Evolutionary conservation across 1,284 basidiomycete genomes (phyloP).

Genomic region (Ustilago curta): DNA sequence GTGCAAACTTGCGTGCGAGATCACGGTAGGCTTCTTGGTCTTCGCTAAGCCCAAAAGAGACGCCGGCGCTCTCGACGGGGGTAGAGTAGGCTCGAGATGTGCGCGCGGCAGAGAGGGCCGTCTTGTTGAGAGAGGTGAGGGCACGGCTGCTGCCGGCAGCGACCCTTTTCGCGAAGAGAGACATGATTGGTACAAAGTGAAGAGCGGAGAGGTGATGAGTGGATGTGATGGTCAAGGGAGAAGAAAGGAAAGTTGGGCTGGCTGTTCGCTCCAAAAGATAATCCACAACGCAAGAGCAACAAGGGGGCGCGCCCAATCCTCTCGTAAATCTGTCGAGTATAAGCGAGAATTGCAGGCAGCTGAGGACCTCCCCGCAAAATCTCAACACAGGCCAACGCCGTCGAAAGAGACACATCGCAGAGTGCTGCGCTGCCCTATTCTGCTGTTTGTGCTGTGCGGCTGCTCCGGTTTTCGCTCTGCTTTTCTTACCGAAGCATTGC

Average conservation of each 20-base stretch:
- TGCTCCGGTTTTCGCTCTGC: conserved; percentile 19
- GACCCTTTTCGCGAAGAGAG: conserved; percentile 38
- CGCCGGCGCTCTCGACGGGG: conserved; percentile 38
- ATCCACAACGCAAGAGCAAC: too few relatives aligned
- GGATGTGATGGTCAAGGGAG: not conserved
- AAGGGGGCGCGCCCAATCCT: not conserved
- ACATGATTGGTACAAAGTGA: conserved; percentile 19
- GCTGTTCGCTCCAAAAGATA: not conserved
- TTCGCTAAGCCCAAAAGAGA: conserved; percentile 67
- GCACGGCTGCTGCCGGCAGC: conserved; percentile 48
- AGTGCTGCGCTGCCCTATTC: not conserved
- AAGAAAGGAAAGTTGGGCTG: not conserved
- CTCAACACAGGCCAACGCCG: not conserved
- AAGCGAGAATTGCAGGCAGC: conserved; percentile 10
- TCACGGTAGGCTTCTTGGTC: conserved; percentile 71
- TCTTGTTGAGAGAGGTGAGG: conserved; percentile 25
- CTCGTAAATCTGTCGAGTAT: not conserved
- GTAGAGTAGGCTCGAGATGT: conserved; percentile 36
- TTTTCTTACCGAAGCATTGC: conserved; percentile 38
- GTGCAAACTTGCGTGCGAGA: conserved; percentile 72
- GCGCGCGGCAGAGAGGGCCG: conserved; percentile 15
- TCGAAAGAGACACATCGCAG: not conserved
- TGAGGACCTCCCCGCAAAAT: conserved; percentile 18
- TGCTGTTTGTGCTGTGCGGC: conserved; percentile 1
- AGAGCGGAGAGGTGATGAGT: not conserved